Evolutionary conservation across 495 filamentous ascomycete species (phyloP).

Genomic region (Podospora didyma): DNA sequence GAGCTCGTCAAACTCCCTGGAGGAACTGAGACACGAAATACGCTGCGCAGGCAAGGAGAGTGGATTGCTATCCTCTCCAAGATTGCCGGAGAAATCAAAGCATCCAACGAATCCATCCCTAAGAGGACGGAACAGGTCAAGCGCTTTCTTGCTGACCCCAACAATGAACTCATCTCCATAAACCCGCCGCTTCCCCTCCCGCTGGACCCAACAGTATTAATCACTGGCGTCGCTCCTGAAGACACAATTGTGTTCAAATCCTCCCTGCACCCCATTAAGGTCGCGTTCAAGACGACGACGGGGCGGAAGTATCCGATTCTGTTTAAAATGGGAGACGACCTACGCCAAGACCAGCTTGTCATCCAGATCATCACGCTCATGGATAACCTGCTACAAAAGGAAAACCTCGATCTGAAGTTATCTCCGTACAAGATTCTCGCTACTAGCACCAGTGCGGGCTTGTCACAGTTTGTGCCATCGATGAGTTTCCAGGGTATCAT

Average conservation of each 20-base stretch:
- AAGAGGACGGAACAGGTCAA: conserved; percentile 80
- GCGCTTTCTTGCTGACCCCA: conserved; percentile 77
- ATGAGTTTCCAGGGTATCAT: conserved; percentile 74
- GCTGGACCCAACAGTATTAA: conserved; percentile 74
- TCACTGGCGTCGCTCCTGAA: conserved; percentile 76
- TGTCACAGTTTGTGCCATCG: conserved; percentile 88
- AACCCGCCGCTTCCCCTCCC: conserved; percentile 87
- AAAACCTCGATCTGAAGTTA: conserved; percentile 94
- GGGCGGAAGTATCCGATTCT: conserved; percentile 82
- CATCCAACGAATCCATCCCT: conserved; percentile 68
- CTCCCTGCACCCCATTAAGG: conserved; percentile 79
- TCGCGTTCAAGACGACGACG: conserved; percentile 81
- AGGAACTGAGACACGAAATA: conserved; percentile 68
- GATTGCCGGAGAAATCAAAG: conserved; percentile 85
- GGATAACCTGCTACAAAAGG: conserved; percentile 92
- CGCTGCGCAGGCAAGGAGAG: conserved; percentile 82
- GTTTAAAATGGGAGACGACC: conserved; percentile 96
- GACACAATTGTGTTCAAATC: conserved; percentile 94
- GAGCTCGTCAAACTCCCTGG: conserved; percentile 62
- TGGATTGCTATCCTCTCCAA: conserved; percentile 81
- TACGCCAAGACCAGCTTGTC: conserved; percentile 95
- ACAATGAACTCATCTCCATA: conserved; percentile 77
- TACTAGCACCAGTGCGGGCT: conserved; percentile 81
- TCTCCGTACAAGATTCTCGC: conserved; percentile 95
- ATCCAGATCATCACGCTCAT: conserved; percentile 98